phyloP scores from a whole-genome alignment of 805 yeast genomes.

The Candida ortonii region DNA sequence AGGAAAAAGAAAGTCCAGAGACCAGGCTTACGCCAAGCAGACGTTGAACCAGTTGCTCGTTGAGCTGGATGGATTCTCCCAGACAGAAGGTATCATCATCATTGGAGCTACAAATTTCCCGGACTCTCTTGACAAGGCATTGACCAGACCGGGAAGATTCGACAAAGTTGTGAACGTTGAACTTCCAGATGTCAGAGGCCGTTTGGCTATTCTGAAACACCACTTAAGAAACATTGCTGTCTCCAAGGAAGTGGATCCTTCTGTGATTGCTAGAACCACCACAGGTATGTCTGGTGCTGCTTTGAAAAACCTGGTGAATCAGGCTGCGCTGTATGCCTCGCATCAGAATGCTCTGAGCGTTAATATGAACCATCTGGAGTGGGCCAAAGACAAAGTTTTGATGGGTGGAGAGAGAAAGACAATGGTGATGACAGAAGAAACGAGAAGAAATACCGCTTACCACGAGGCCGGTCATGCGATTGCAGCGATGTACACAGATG shows the following conservation, averaged over 20 bases:
- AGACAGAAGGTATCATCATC: conserved; percentile 87
- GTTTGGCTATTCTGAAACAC: conserved; percentile 86
- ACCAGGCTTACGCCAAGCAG: conserved; percentile 97
- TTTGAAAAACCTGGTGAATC: conserved; percentile 90
- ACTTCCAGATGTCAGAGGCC: conserved; percentile 96
- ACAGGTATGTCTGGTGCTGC: conserved; percentile 99
- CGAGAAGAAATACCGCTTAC: conserved; percentile 90
- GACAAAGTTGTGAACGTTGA: conserved; percentile 95
- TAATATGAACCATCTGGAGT: conserved; percentile 87
- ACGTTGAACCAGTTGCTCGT: conserved; percentile 93
- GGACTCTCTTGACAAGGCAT: conserved; percentile 91
- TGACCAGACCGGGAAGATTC: conserved; percentile 97
- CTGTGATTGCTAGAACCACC: conserved; percentile 92
- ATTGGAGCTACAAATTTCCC: conserved; percentile 99
- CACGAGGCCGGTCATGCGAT: conserved; percentile 99
- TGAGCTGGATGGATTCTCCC: conserved; percentile 93
- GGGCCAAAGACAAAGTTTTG: conserved; percentile 98
- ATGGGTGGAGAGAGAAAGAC: conserved; percentile 98
- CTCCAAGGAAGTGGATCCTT: conserved; percentile 80
- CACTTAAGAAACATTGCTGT: conserved; percentile 90
- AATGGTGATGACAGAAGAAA: conserved; percentile 95
- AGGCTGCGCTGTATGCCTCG: conserved; percentile 97
- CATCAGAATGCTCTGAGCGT: conserved; percentile 89
- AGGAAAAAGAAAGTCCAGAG: conserved; percentile 94
- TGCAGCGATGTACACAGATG: conserved; percentile 91